Evolutionary conservation across 2,329 filamentous ascomycete genomes (phyloP), one percentile per base, ranked within the genome.

Genomic region (Fusarium siculi): DNA sequence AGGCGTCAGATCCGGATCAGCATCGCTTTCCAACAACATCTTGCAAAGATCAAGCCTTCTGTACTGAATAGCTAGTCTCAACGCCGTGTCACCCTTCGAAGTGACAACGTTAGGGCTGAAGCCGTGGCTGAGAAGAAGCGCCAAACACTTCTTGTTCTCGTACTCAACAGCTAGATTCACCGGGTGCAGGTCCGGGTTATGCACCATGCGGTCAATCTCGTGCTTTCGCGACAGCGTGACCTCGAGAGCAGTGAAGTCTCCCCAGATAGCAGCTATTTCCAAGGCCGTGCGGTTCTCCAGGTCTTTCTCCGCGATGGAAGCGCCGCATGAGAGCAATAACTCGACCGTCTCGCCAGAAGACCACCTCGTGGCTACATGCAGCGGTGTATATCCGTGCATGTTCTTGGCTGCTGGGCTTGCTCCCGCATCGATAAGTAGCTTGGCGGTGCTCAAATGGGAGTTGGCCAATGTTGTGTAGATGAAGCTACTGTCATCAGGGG

Each of bases 161-260:
- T 4, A 4, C 1, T 42, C 4, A 0, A n/a, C 43, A 0, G 56
- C 56, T 7, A 3, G 5, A 9, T 3, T 16, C 0, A 59, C 43
- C 0, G 56, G 56, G 18, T 52, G 4, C 1, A 1, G 1, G 2
- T 52, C 43, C 0, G 36, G 1, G 0, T 18, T 9, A 8, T 58
- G 1, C 6, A 0, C 18, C 32, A 44, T 7, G 2, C 25, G 12
- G 1, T 28, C 44, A 5, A 10, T 2, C 25, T 21, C 44, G 0
- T 47, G 19, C 15, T 32, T 49, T 2, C 15, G 46, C 4, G 14
- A 16, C 9, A 49, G 28, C 3, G 32, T 47, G 5, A 7, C 12
- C 28, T 47, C 19, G 0, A 47, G 12, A 15, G 44, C 5, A 2
- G 25, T 4, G 2, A 47, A 47, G 4, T 3, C 6, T 5, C 43